Percentiles rank a stretch among this genome's conserved stretches.
Conservation (phyloP, 306 rosid species). For the Prunus mira region DNA sequence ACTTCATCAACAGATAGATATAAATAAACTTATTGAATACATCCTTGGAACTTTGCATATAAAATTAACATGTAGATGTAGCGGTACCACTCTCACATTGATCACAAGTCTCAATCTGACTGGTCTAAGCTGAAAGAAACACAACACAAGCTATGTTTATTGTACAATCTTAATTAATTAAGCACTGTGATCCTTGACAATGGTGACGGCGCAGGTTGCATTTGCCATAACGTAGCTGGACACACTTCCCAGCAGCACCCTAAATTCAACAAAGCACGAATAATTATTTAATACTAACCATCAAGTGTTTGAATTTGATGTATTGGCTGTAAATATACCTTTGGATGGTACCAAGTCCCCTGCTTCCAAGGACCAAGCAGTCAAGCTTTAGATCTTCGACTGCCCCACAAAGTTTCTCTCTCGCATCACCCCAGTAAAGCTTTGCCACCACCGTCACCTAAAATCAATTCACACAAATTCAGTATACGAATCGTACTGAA, state of each 20-base stretch:
- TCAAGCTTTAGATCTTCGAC: constrained; percentile 70
- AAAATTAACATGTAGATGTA: too few relatives aligned
- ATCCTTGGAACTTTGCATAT: too few relatives aligned
- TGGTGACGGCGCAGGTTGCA: constrained; percentile 64
- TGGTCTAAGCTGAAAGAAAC: neutral
- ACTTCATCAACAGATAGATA: too few relatives aligned
- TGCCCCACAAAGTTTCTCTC: constrained; percentile 66
- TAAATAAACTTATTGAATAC: too few relatives aligned
- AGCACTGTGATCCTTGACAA: constrained; percentile 53
- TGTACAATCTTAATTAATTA: neutral
- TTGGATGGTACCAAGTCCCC: constrained; percentile 60
- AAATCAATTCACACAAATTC: neutral
- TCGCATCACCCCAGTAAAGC: constrained; percentile 83
- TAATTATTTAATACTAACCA: neutral
- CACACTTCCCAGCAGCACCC: constrained; percentile 78
- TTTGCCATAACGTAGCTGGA: constrained; percentile 55
- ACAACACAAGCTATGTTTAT: neutral
- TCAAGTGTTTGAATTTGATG: neutral
- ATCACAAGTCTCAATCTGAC: neutral
- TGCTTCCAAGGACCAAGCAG: constrained; percentile 69
- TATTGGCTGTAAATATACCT: constrained; percentile 34
- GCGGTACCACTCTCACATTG: too few relatives aligned
- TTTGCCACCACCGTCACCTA: constrained; percentile 56
- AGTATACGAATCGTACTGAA: neutral
- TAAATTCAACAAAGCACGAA: constrained; percentile 14